These are phyloP conservation scores for Tirmania nivea DNA, from an alignment of 495 filamentous ascomycete species.

Conservation along the genomic window DNA sequence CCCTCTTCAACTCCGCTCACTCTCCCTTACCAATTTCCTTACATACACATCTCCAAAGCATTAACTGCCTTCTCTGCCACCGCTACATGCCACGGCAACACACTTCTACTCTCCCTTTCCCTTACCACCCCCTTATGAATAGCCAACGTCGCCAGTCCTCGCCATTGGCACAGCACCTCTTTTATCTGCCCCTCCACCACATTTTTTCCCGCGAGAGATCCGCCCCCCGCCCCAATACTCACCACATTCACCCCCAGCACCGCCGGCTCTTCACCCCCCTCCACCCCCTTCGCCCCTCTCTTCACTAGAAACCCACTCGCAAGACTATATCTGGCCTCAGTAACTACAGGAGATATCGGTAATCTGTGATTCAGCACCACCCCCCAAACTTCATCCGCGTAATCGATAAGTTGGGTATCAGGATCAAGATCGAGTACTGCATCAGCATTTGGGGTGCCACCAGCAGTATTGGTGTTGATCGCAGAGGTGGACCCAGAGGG, in stretches of 20 bases:
- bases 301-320: conserved; percentile 49
- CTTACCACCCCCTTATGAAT: not conserved
- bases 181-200: conserved; percentile 40
- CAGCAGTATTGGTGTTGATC: conserved; percentile 17
- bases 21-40: conserved; percentile 2
- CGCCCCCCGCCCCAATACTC: not conserved
- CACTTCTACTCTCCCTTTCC: conserved; percentile 3
- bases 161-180: conserved; percentile 54
- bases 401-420: conserved; percentile 54
- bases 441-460: conserved; percentile 6
- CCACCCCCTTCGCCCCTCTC: conserved; percentile 34
- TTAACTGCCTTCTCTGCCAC: conserved; percentile 47
- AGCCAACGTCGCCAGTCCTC: conserved; percentile 52
- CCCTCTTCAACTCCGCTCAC: not conserved
- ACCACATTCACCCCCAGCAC: conserved; percentile 37
- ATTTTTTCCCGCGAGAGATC: conserved; percentile 35
- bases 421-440: conserved; percentile 28
- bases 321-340: conserved; percentile 41
- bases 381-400: conserved; percentile 62
- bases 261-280: conserved; percentile 36
- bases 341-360: conserved; percentile 39
- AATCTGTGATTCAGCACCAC: conserved; percentile 51
- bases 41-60: conserved; percentile 36
- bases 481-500: conserved; percentile 25
- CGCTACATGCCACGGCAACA: conserved; percentile 69